These are phyloP conservation scores for Patellifolia procumbens DNA, from an alignment of 179 eudicot species.

Conservation along the genomic window DNA sequence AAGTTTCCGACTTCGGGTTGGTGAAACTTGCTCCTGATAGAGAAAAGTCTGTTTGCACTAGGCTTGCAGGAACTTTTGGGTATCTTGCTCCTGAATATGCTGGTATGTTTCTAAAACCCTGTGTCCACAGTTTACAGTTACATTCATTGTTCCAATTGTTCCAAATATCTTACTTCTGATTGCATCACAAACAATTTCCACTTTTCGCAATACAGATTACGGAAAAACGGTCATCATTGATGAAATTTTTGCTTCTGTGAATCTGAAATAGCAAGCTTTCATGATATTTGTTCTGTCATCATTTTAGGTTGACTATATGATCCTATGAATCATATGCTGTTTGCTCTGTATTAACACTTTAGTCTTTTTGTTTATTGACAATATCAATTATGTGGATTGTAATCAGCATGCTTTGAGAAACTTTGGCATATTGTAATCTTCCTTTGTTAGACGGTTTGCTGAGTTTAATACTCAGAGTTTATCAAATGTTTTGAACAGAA, in stretches of 20 bases:
- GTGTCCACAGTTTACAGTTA: too few relatives aligned
- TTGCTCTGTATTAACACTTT: not conserved
- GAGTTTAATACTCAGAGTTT: not conserved
- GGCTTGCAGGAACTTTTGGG: slow-evolving; percentile 56
- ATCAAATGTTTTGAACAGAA: not conserved
- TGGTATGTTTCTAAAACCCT: too few relatives aligned
- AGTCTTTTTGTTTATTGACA: not conserved
- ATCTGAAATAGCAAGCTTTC: not conserved
- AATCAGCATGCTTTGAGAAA: not conserved
- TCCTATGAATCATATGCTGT: not conserved
- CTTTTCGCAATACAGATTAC: not conserved
- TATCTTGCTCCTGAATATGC: slow-evolving; percentile 65
- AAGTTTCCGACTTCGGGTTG: slow-evolving; percentile 54
- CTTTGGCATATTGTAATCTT: not conserved
- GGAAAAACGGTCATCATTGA: not conserved
- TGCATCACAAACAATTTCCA: not conserved
- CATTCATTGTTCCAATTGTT: slow-evolving; percentile 1
- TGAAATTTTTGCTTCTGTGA: too few relatives aligned
- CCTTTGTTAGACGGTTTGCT: not conserved
- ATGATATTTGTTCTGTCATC: not conserved
- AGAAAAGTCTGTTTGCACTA: slow-evolving; percentile 41
- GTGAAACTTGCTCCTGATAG: slow-evolving; percentile 54
- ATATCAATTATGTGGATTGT: not conserved
- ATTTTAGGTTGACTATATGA: not conserved
- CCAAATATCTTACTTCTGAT: not conserved